Evolutionary conservation across 2,329 filamentous ascomycete species (phyloP).

Genomic region (Lachnellula arida): DNA sequence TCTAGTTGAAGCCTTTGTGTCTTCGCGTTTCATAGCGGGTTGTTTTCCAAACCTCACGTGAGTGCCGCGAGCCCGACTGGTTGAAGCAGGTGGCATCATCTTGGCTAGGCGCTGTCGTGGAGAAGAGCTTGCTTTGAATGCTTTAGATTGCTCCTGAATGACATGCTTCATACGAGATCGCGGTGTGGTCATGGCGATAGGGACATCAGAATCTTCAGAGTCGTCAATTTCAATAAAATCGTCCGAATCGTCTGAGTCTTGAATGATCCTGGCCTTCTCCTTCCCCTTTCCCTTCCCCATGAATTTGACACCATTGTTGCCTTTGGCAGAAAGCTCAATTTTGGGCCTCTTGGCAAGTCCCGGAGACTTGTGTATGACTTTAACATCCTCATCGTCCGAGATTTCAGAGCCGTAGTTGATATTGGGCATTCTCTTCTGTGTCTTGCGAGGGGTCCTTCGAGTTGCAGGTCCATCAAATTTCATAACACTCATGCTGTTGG

Average conservation of each 20-base stretch:
- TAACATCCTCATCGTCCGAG: constrained; percentile 31
- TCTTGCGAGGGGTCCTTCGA: constrained; percentile 17
- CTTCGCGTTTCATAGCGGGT: constrained; percentile 11
- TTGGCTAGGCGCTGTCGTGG: neutral
- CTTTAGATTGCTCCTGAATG: neutral
- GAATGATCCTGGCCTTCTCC: constrained; percentile 7
- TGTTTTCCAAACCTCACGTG: neutral
- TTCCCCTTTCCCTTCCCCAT: constrained; percentile 7
- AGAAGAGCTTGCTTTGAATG: constrained; percentile 1
- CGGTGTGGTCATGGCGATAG: constrained; percentile 3
- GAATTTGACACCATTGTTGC: constrained; percentile 24
- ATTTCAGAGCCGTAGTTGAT: constrained; percentile 13
- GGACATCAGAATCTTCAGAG: constrained; percentile 16
- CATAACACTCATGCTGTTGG: constrained; percentile 29
- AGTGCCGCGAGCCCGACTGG: neutral
- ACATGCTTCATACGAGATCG: neutral
- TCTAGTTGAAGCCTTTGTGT: constrained; percentile 12
- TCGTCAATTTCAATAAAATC: constrained; percentile 18
- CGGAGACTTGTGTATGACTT: constrained; percentile 1
- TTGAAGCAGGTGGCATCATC: neutral
- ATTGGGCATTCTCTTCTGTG: constrained; percentile 10
- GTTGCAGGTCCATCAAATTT: constrained; percentile 27
- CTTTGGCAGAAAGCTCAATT: constrained; percentile 24
- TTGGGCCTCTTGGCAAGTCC: constrained; percentile 18
- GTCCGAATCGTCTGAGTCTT: constrained; percentile 17